Base-by-base conservation (phyloP, 1,284 basidiomycete species). In the Phaffia rhodozyma region DNA sequence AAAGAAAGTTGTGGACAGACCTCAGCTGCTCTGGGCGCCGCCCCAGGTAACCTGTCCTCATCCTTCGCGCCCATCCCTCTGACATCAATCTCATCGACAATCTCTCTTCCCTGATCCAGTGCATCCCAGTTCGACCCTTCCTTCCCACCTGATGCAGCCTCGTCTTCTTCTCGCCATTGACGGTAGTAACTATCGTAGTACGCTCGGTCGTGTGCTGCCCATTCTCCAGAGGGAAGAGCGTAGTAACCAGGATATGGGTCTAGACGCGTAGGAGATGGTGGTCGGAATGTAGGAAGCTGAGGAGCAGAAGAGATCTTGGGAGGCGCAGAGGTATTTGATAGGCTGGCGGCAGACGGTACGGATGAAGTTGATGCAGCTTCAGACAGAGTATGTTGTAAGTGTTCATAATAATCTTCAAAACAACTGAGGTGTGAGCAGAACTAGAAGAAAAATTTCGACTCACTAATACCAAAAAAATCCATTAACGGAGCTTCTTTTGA, bases 231-330 rank as follows among this genome's bases (percentile, higher is more conserved):
- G 60, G 59, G 47, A 58, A 52, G 23, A 58, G 60, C 25, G 55
- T 62, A 66, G 53, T 66, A 66, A 18, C 64, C 64, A 9, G 64
- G 64, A 57, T 66, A 66, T 11, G 60, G 27, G 38, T 66, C 64
- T 5, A 34, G 20, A 0, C 56, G 51, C 3, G 64, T 66, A 7
- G 64, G 64, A 16, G 49, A 43, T 9, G 64, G 64, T 49, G 59
- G 59, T 13, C 47, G 43, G 47, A 66, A 66, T 30, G 51, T 43
- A 3, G 64, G 59, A 30, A 66, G 50, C 25, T 30, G 20, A 23
- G 64, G 64, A 7, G 64, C 64, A 34, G 64, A 49, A 16, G 60
- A 54, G 56, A 62, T 62, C 43, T 30, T 51, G 47, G 52, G 30
- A 18, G 52, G 25, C 11, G 18, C 25, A 13, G 52, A 53, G 30